Base-by-base conservation (phyloP, 345 rosid genomes). In the Barbarea vulgaris region DNA sequence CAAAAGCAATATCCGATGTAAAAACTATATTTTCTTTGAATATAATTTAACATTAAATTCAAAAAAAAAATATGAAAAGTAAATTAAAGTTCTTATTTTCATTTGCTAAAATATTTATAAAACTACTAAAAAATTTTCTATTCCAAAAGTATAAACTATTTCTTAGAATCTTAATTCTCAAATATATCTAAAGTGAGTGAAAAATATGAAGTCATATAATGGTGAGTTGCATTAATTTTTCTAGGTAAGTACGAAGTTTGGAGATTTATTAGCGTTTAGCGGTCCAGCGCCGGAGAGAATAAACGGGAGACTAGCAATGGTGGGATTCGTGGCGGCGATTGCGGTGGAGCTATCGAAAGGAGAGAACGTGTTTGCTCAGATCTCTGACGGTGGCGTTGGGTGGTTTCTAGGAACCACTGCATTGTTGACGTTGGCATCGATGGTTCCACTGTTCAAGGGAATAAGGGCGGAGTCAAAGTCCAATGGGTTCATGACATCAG, bases 261-360 rank as follows among this genome's bases (percentile, higher is more conserved):
- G 84, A 0, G 95, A 89, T 28, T 54, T 89, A 5, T 62, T 93
- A 13, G 95, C 95, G 1, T 90, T 93, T 46, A 80, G 90, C 22
- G 98, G 96, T 41, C 91, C 89, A 0, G 97, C 89, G 7, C 98
- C 95, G 0, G 98, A 93, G 83, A 93, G 96, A 80, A 88, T 93
- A 56, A 91, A 93, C 62, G 93, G 92, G 0, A 79, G 96, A 37
- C 58, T 93, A 14, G 98, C 97, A 1, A 89, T 93, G 98, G 77
- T 91, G 0, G 97, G 97, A 0, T 89, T 91, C 30, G 93, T 85
- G 7, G 86, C 88, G 0, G 97, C 96, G 0, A 41, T 87, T 21
- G 93, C 83, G 14, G 81, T 88, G 36, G 96, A 91, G 75, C 21
- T 91, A 4, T 77, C 88, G 4, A 88, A 81, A 5, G 93, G 96